Evolutionary conservation across 768 basidiomycete genomes (phyloP), one percentile per base, ranked within the genome.

Genomic region (Mycena albidolilacea): DNA sequence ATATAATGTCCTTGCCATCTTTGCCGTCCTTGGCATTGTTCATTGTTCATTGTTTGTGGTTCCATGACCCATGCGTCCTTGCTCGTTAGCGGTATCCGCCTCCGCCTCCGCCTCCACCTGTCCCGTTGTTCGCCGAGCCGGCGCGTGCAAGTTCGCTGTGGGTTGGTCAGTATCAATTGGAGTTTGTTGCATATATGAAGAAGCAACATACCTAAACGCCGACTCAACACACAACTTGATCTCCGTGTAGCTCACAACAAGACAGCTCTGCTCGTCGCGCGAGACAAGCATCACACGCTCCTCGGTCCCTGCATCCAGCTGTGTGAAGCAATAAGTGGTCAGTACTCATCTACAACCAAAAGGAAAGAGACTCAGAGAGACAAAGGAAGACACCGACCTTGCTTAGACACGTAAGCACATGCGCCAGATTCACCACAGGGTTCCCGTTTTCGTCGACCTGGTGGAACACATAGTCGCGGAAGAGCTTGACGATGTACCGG

Each of bases 401-500:
- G 87, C 97, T 99, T 75, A 99, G 84, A 79, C 95, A 96, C 2
- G 93, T 90, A 30, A 99, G 84, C 12, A 99, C 97, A 83, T 99
- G 97, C 0, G 92, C 90, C 71, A 99, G 83, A 79, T 97, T 97
- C 69, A 98, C 87, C 19, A 98, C 90, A 0, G 98, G 97, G 65
- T 93, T 91, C 11, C 96, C 95, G 75, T 90, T 88, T 79, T 96
- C 95, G 75, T 98, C 97, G 52, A 98, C 93, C 81, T 98, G 97
- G 80, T 99, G 98, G 82, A 99, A 99, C 35, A 99, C 97, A 77
- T 95, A 97, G 82, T 99, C 98, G 19, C 98, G 90, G 88, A 99
- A 99, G 58, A 99, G 89, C 86, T 98, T 98, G 86, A 99, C 90
- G 80, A 99, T 96, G 81, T 99, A 99, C 72, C 97, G 87, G 79